Evolutionary conservation across 768 basidiomycete genomes (phyloP), one percentile per base, ranked within the genome.

Genomic region (Boletus rubescentipes): DNA sequence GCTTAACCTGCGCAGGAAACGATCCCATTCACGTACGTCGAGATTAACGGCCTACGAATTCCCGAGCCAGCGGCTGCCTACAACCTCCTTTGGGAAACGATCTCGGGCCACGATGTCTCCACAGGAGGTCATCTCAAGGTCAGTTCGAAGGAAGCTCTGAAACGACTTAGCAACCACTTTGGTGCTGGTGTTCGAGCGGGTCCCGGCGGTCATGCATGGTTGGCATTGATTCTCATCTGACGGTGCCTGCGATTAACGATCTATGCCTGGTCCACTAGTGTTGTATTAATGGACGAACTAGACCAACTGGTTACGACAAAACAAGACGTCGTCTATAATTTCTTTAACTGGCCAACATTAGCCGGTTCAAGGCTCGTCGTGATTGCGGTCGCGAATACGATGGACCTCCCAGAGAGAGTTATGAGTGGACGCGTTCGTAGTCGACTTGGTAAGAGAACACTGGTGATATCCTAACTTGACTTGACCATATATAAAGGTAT

Each of bases 271-370:
- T 34, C 32, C 11, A 23, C 8, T 59, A 98, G 94, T 53, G 89
- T 98, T 5, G 94, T 98, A 5, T 77, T 99, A 15, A 98, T 99
- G 92, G 96, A 99, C 68, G 97, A 99, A 72, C 80, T 99, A 5
- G 97, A 99, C 72, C 97, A 98, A 69, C 79, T 99, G 29, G 85
- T 98, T 61, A 98, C 96, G 1, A 77, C 89, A 16, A 97, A 97
- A 67, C 96, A 99, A 69, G 96, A 99, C 54, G 96, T 99, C 10
- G 90, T 99, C 20, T 99, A 99, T 73, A 98, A 98, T 66, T 98
- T 99, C 73, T 98, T 98, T 80, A 98, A 99, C 68, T 99, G 97
- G 96, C 97, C 97, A 2, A 96, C 94, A 4, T 76, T 97, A 46
- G 79, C 82, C 0, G 86, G 85, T 18, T 94, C 93, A 53, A 91